Percentiles rank a stretch among this genome's conserved stretches.
phyloP scores from a whole-genome alignment of 2,329 filamentous ascomycete genomes.

The Colletotrichum chlorophyti region DNA sequence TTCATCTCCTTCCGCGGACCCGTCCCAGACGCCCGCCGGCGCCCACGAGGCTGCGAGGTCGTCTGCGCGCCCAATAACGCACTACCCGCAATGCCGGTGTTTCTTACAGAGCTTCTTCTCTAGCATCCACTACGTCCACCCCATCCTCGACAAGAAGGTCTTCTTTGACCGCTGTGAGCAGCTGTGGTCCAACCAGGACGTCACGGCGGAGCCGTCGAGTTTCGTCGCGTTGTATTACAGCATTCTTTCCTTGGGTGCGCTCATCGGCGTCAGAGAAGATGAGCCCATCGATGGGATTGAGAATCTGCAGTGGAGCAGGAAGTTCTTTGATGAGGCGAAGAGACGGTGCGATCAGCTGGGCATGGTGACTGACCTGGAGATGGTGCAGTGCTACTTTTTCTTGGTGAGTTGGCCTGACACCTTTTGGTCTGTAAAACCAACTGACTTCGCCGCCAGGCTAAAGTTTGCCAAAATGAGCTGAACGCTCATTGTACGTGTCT shows the following conservation, averaged over 20 bases:
- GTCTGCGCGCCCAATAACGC: slow-evolving; percentile 30
- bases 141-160: slow-evolving; percentile 52
- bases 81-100: slow-evolving; percentile 50
- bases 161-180: slow-evolving; percentile 50
- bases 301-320: slow-evolving; percentile 53
- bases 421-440: too few species aligned
- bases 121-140: slow-evolving; percentile 54
- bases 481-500: slow-evolving; percentile 49
- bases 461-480: slow-evolving; percentile 56
- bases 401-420: slow-evolving; percentile 39
- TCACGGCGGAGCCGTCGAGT: slow-evolving; percentile 38
- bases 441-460: too few species aligned
- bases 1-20: slow-evolving; percentile 33
- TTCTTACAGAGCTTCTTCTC: slow-evolving; percentile 56
- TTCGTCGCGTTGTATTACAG: slow-evolving; percentile 56
- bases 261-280: slow-evolving; percentile 51
- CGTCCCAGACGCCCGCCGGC: neutral
- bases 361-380: slow-evolving; percentile 53
- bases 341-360: slow-evolving; percentile 44
- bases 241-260: slow-evolving; percentile 51
- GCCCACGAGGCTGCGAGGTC: slow-evolving; percentile 1
- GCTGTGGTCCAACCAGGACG: slow-evolving; percentile 43
- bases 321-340: slow-evolving; percentile 51
- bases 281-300: slow-evolving; percentile 48
- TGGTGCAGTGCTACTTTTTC: slow-evolving; percentile 54